These are phyloP conservation scores for Aspergillus heteromorphus DNA, from an alignment of 495 filamentous ascomycete species.

Conservation along the genomic window DNA sequence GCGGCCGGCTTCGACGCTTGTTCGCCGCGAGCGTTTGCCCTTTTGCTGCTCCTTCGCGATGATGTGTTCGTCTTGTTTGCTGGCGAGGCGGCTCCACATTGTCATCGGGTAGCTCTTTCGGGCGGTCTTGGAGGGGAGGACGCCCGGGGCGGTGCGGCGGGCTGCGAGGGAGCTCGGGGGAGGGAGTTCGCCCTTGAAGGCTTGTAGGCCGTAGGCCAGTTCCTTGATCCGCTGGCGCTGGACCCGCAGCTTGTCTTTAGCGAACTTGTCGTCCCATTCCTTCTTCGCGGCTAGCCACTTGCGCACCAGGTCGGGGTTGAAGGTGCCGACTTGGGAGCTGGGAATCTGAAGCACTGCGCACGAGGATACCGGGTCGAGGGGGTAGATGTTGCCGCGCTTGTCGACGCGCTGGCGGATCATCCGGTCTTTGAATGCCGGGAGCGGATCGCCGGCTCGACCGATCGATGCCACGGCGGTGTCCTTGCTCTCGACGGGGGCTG, in stretches of 20 bases:
- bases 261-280: slow-evolving; percentile 66
- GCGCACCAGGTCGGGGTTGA: slow-evolving; percentile 71
- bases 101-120: slow-evolving; percentile 67
- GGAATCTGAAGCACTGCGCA: slow-evolving; percentile 59
- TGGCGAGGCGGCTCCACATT: slow-evolving; percentile 80
- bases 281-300: slow-evolving; percentile 75
- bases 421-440: slow-evolving; percentile 71
- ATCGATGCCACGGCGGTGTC: slow-evolving; percentile 38
- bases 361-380: slow-evolving; percentile 54
- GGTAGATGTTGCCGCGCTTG: slow-evolving; percentile 64
- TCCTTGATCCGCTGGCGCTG: slow-evolving; percentile 67
- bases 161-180: slow-evolving; percentile 80
- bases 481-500: slow-evolving; percentile 14
- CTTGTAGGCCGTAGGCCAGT: slow-evolving; percentile 60
- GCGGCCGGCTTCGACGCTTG: slow-evolving; percentile 31
- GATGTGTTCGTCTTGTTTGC: slow-evolving; percentile 76
- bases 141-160: slow-evolving; percentile 49
- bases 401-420: slow-evolving; percentile 89
- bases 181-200: slow-evolving; percentile 68
- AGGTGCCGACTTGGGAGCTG: slow-evolving; percentile 61
- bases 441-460: slow-evolving; percentile 74
- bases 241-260: slow-evolving; percentile 57
- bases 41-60: slow-evolving; percentile 46
- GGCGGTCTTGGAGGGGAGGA: slow-evolving; percentile 44
- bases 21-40: slow-evolving; percentile 21